phyloP scores from a whole-genome alignment of 1,139 yeast genomes.

The Diutina mesorugosa region DNA sequence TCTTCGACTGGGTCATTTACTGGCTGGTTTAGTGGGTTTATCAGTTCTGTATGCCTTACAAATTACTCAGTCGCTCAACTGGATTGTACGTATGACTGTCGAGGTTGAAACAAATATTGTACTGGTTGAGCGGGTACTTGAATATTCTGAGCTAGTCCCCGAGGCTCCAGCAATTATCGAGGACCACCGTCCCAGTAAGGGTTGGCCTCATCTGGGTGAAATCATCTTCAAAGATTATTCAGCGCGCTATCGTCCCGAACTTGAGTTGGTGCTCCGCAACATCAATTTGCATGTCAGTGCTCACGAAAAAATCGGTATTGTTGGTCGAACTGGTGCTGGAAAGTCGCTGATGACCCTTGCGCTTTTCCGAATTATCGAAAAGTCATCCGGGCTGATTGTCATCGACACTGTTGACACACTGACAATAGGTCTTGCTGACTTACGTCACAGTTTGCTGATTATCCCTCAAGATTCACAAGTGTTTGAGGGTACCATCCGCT shows the following conservation, averaged over 20 bases:
- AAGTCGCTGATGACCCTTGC: constrained; percentile 87
- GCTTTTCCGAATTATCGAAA: constrained; percentile 80
- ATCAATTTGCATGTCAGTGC: constrained; percentile 58
- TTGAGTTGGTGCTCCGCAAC: constrained; percentile 68
- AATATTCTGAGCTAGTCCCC: constrained; percentile 58
- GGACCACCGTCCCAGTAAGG: constrained; percentile 45
- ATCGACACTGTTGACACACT: constrained; percentile 66
- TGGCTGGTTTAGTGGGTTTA: constrained; percentile 88
- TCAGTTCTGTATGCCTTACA: constrained; percentile 88
- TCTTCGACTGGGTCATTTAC: constrained; percentile 50
- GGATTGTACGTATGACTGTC: constrained; percentile 98
- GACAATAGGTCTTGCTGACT: constrained; percentile 65
- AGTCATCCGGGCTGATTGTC: constrained; percentile 53
- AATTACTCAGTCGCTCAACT: constrained; percentile 83
- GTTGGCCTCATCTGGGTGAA: constrained; percentile 75
- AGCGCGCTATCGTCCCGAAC: constrained; percentile 73
- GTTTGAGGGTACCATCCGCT: constrained; percentile 81
- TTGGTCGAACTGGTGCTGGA: constrained; percentile 96
- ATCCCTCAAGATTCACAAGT: constrained; percentile 98
- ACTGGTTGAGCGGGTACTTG: constrained; percentile 88
- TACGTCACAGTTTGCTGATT: constrained; percentile 75
- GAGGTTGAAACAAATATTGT: constrained; percentile 96
- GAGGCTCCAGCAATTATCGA: constrained; percentile 79
- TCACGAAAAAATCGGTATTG: constrained; percentile 85
- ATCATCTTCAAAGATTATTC: constrained; percentile 65